phyloP scores from a whole-genome alignment of 768 basidiomycete species.

The Holtermanniella nyarrowii region DNA sequence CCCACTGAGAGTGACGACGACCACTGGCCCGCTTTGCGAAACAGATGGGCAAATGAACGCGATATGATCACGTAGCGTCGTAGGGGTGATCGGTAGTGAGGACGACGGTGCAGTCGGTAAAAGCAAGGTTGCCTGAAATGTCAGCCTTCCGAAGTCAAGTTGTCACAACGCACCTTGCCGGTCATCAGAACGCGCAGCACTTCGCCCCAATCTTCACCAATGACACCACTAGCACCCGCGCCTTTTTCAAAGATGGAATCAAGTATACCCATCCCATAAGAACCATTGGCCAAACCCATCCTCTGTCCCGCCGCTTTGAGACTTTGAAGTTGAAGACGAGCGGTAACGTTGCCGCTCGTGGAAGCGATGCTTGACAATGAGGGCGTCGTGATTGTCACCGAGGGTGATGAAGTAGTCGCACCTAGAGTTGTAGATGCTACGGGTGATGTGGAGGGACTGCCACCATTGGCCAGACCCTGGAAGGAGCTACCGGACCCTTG shows the following conservation, averaged over 20 bases:
- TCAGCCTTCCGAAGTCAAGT: neutral
- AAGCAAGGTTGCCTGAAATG: slow-evolving; percentile 60
- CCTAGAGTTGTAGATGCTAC: slow-evolving; percentile 5
- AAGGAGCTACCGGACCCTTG: slow-evolving; percentile 10
- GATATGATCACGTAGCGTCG: slow-evolving; percentile 76
- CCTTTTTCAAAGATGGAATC: slow-evolving; percentile 39
- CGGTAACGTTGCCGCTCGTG: slow-evolving; percentile 17
- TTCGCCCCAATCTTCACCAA: slow-evolving; percentile 36
- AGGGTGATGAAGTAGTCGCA: slow-evolving; percentile 28
- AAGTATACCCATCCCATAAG: slow-evolving; percentile 40
- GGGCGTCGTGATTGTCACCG: slow-evolving; percentile 28
- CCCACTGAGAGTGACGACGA: slow-evolving; percentile 68
- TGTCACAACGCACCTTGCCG: slow-evolving; percentile 28
- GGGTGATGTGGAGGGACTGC: slow-evolving; percentile 3
- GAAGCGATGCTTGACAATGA: slow-evolving; percentile 1
- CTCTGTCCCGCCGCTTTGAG: slow-evolving; percentile 40
- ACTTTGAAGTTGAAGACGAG: slow-evolving; percentile 36
- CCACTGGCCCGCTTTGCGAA: slow-evolving; percentile 15
- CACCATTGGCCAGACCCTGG: neutral
- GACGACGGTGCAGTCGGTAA: slow-evolving; percentile 55
- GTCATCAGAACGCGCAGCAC: slow-evolving; percentile 26
- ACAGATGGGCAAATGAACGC: slow-evolving; percentile 53
- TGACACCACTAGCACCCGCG: slow-evolving; percentile 16
- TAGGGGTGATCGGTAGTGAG: slow-evolving; percentile 54
- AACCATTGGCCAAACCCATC: slow-evolving; percentile 37